Evolutionary conservation across 1,284 basidiomycete genomes (phyloP).

Genomic region (Tetrapyrgos nigripes): DNA sequence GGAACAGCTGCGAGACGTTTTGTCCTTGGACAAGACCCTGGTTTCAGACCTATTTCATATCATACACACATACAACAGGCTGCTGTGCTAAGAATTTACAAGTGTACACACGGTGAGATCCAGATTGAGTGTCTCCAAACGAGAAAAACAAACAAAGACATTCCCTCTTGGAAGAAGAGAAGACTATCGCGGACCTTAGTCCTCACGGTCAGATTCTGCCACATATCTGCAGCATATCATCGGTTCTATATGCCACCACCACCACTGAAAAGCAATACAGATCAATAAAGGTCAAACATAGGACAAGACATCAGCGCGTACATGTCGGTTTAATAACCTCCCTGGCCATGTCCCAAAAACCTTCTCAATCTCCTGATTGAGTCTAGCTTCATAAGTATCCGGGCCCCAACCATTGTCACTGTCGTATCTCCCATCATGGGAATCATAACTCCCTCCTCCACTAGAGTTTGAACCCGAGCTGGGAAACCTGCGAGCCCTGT

Average conservation of each 20-base stretch:
- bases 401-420: conserved; percentile 23
- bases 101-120: too few species aligned
- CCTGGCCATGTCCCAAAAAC: conserved; percentile 73
- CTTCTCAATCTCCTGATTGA: conserved; percentile 49
- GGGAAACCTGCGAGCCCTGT: background rate
- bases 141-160: too few species aligned
- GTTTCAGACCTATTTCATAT: too few species aligned
- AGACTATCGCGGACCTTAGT: conserved; percentile 9
- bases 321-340: conserved; percentile 69
- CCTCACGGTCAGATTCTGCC: conserved; percentile 47
- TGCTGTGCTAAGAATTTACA: too few species aligned
- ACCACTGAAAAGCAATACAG: conserved; percentile 60
- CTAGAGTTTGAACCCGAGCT: background rate
- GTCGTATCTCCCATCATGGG: conserved; percentile 1
- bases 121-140: too few species aligned
- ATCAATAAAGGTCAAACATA: conserved; percentile 15
- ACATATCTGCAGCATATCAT: conserved; percentile 60
- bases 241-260: conserved; percentile 77
- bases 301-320: conserved; percentile 43
- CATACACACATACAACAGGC: too few species aligned
- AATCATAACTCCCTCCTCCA: background rate
- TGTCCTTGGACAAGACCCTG: too few species aligned
- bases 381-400: conserved; percentile 34
- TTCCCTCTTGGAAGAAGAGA: too few species aligned
- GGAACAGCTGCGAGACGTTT: too few species aligned